Evolutionary conservation across 1,284 basidiomycete genomes (phyloP), one percentile per base, ranked within the genome.

Genomic region (Ustilago vetiveriae): DNA sequence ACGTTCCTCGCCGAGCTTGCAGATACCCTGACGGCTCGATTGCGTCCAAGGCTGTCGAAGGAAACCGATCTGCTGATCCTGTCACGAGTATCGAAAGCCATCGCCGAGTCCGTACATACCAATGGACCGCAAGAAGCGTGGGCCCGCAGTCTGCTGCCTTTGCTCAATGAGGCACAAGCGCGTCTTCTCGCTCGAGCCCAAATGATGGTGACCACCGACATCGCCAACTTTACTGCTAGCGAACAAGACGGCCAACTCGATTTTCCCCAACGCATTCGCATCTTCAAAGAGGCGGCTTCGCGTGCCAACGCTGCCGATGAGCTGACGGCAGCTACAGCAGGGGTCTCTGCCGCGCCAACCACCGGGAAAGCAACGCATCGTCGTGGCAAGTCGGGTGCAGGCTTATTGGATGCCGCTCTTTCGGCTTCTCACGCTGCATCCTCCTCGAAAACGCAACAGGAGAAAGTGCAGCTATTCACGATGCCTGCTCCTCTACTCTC

Each of bases 321-420:
- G 14, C 16, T 38, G 13, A 38, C 48, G 17, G 14, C 40, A 35
- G 6, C 38, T 14, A 24, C 46, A 16, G 6, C 38, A n/a, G 3
- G 47, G 22, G 32, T 42, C 13, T 5, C 14, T 5, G 24, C 50
- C 2, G 21, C 29, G 11, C 2, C 33, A 6, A 26, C 10, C 2
- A 35, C 3, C 1, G 35, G 19, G 1, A 51, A 38, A 27, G 39
- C 14, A 19, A 39, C 42, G n/a, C 69, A 68, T 32, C 46, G 54
- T 8, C 38, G 70, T 7, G 69, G 38, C 29, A 72, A 63, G 52
- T 69, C 66, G 2, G 70, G 70, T 3, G 70, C 70, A 6, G 70
- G 70, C 0, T 22, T 72, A 36, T 44, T 72, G 2, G 60, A 72
- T 45, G 70, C 70, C 14, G 70, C 69, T 2, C 45, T 64, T 8